Percentiles rank a stretch among this genome's conserved stretches.
Evolutionary conservation across 2,329 filamentous ascomycete species (phyloP).

Genomic region (Penicillium olsonii): DNA sequence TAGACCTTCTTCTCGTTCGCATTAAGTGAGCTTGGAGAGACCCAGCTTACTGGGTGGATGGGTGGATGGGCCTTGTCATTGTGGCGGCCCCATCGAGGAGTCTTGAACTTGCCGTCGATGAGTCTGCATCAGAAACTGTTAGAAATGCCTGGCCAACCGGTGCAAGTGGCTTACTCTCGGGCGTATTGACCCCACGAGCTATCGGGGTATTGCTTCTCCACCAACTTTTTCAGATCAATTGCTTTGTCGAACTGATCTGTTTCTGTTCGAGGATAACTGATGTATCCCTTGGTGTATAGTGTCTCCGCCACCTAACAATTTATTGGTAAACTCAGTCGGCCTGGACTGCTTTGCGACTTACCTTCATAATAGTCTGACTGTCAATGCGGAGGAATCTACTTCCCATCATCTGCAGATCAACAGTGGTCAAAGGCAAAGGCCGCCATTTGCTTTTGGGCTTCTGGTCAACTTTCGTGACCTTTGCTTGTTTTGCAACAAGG

Average conservation of each 20-base stretch:
- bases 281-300: constrained; percentile 91
- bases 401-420: constrained; percentile 94
- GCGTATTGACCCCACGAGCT: constrained; percentile 79
- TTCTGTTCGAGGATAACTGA: constrained; percentile 96
- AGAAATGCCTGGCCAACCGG: background rate
- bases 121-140: constrained; percentile 47
- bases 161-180: constrained; percentile 53
- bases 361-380: constrained; percentile 84
- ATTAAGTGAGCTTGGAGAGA: constrained; percentile 60
- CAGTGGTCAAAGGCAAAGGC: constrained; percentile 88
- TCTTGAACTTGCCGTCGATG: constrained; percentile 72
- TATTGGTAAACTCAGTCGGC: constrained; percentile 3
- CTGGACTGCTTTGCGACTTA: constrained; percentile 31
- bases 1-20: constrained; percentile 76
- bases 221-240: constrained; percentile 77
- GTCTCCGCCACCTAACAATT: constrained; percentile 64
- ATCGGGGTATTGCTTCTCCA: constrained; percentile 81
- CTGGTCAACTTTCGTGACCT: constrained; percentile 80
- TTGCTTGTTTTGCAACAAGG: constrained; percentile 71
- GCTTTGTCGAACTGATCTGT: constrained; percentile 92
- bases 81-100: constrained; percentile 78
- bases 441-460: constrained; percentile 95
- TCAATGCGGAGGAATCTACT: constrained; percentile 87
- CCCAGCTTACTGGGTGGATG: constrained; percentile 93
- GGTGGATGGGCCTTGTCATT: constrained; percentile 98